A percentile compares a stretch with the other conserved stretches of the same genome.
Evolutionary conservation across 2,329 filamentous ascomycete species (phyloP).

Genomic region (Emergomyces africanus): DNA sequence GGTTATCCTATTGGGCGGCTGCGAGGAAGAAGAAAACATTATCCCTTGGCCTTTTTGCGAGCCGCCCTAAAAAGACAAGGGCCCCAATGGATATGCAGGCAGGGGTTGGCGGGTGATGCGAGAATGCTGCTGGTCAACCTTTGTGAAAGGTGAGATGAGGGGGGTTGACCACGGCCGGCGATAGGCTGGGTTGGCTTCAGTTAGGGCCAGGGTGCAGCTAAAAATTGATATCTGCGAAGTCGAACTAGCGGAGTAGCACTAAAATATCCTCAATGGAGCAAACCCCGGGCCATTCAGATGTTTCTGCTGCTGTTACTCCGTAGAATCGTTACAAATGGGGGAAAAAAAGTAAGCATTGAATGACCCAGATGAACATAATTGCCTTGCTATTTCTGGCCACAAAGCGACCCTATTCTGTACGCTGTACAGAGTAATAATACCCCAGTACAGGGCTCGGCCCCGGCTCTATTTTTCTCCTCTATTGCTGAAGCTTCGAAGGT

Average conservation of each 20-base stretch:
- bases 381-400: not conserved
- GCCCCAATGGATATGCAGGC: conserved; percentile 3
- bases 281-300: not conserved
- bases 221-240: conserved; percentile 1
- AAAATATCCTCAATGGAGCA: not conserved
- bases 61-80: conserved; percentile 1
- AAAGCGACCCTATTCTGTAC: not conserved
- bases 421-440: not conserved
- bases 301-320: not conserved
- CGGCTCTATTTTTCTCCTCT: not conserved
- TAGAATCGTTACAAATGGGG: not conserved
- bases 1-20: conserved; percentile 3
- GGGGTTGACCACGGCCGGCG: conserved; percentile 2
- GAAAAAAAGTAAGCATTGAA: not conserved
- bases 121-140: conserved; percentile 2
- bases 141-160: not conserved
- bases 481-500: not conserved
- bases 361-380: not conserved
- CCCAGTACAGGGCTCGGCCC: not conserved
- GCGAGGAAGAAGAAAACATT: not conserved
- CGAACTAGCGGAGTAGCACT: not conserved
- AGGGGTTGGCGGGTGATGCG: conserved; percentile 5
- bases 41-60: conserved; percentile 9
- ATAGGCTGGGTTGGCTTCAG: conserved; percentile 2
- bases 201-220: conserved; percentile 7